Evolutionary conservation across 441 rosid species (phyloP).

Genomic region (Isatis lusitanica): DNA sequence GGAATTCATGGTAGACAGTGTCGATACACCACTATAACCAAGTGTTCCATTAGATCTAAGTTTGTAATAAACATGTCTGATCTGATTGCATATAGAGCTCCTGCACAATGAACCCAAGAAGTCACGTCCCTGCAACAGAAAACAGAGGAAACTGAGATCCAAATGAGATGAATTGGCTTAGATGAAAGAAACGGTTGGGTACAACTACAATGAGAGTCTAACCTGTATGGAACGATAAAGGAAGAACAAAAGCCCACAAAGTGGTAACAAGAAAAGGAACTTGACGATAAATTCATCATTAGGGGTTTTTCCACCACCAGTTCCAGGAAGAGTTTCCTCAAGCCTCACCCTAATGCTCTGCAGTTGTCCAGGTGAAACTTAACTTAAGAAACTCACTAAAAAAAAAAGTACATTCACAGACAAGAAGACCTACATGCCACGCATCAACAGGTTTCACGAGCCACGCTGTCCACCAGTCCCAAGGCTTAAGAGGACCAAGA

Average conservation of each 20-base stretch:
- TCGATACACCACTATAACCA: conserved; percentile 60
- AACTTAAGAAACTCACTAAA: not conserved
- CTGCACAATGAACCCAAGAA: conserved; percentile 51
- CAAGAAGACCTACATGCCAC: conserved; percentile 74
- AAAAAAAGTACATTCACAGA: not conserved
- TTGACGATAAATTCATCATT: conserved; percentile 65
- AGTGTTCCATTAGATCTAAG: conserved; percentile 55
- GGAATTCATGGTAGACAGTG: conserved; percentile 52
- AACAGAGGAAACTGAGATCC: conserved; percentile 1
- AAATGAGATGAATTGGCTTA: conserved; percentile 11
- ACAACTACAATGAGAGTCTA: conserved; percentile 1
- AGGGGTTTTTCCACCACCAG: conserved; percentile 83
- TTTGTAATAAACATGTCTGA: conserved; percentile 65
- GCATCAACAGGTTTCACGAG: conserved; percentile 93
- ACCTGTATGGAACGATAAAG: conserved; percentile 69
- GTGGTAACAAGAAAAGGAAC: conserved; percentile 68
- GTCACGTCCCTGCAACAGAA: conserved; percentile 56
- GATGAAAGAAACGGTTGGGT: conserved; percentile 16
- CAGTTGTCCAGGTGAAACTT: conserved; percentile 30
- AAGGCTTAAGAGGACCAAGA: conserved; percentile 94
- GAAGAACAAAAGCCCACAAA: conserved; percentile 59
- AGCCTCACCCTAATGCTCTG: conserved; percentile 75
- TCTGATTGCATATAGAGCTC: conserved; percentile 59
- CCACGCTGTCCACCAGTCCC: conserved; percentile 99
- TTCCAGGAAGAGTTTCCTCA: conserved; percentile 89